phyloP scores from a whole-genome alignment of 2,329 filamentous ascomycete species.

The Xylaria sp. region DNA sequence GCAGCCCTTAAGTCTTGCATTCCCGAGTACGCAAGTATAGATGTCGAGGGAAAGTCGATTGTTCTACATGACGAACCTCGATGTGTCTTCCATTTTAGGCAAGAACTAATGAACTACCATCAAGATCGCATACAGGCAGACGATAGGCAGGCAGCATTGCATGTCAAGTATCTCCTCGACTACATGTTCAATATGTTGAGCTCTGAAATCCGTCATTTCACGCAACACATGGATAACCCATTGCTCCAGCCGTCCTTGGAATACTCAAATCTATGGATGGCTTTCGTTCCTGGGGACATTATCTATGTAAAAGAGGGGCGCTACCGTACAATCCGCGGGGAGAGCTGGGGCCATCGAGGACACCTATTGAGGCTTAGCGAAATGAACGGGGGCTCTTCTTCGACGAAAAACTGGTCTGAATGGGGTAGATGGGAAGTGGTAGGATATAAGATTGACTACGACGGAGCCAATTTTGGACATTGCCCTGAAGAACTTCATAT shows the following conservation, averaged over 20 bases:
- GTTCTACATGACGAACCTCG: not conserved
- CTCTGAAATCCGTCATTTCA: no score
- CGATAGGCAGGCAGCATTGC: not conserved
- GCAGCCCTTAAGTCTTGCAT: constrained; percentile 2
- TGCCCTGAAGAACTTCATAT: no score
- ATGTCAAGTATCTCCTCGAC: not conserved
- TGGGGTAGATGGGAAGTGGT: no score
- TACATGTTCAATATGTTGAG: constrained; percentile 1
- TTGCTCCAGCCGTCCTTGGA: constrained; percentile 1
- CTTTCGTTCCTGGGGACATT: not conserved
- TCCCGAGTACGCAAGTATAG: not conserved
- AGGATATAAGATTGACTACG: no score
- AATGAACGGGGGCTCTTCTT: no score
- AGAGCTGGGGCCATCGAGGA: no score
- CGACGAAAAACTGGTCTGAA: no score
- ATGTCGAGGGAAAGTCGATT: not conserved
- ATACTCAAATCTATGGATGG: not conserved
- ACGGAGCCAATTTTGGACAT: no score
- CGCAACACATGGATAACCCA: not conserved
- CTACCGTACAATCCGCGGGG: no score
- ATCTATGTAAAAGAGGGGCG: not conserved
- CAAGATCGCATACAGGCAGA: not conserved
- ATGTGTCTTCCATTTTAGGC: not conserved
- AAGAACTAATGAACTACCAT: constrained; percentile 3
- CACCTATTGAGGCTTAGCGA: no score